These are phyloP conservation scores for Chlamydomonas schloesseri DNA, from an alignment of 139 green algal species.

Conservation along the genomic window DNA sequence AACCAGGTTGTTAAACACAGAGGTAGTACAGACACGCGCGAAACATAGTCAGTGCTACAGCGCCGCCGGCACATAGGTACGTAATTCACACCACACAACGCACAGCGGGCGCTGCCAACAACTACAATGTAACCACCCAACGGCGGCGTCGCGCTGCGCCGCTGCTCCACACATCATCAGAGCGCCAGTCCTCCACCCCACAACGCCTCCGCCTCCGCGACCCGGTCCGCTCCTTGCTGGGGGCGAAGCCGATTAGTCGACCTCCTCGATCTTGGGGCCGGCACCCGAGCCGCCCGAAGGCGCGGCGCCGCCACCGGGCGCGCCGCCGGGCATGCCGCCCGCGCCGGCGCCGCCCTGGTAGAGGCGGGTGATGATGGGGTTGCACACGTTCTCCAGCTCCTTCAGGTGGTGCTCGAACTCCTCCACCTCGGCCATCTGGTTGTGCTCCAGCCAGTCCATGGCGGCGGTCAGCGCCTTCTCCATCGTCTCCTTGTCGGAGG, in stretches of 20 bases:
- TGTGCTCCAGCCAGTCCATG: constrained; percentile 95
- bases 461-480: constrained; percentile 87
- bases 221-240: too few relatives aligned
- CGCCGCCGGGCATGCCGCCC: constrained; percentile 56
- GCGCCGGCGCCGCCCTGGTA: constrained; percentile 76
- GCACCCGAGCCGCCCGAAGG: constrained; percentile 41
- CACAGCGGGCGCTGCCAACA: too few relatives aligned
- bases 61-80: too few relatives aligned
- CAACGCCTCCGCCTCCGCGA: too few relatives aligned
- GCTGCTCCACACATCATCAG: too few relatives aligned
- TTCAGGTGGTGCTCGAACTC: constrained; percentile 98
- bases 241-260: constrained; percentile 72
- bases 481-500: constrained; percentile 92
- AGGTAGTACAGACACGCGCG: too few relatives aligned
- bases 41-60: too few relatives aligned
- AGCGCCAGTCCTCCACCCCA: too few relatives aligned
- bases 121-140: too few relatives aligned
- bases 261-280: constrained; percentile 90
- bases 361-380: constrained; percentile 91
- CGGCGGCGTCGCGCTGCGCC: too few relatives aligned
- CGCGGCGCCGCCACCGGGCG: constrained; percentile 29
- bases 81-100: too few relatives aligned
- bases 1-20: too few relatives aligned
- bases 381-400: constrained; percentile 95
- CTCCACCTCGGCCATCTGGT: constrained; percentile 96